phyloP scores from a whole-genome alignment of 305 asterid species.

The Stenogyne calaminthoides region DNA sequence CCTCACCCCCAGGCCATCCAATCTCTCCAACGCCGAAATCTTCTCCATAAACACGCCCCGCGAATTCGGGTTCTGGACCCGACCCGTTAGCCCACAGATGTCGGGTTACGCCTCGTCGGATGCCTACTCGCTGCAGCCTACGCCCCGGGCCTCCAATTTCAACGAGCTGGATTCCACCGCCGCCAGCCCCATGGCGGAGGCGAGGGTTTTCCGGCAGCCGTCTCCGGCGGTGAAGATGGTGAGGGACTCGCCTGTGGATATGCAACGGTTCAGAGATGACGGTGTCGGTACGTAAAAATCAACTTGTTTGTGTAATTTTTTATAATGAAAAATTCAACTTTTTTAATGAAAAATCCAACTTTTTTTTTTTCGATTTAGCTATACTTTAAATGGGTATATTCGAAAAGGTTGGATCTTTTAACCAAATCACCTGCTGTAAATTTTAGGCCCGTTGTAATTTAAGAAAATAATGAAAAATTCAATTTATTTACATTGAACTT shows the following conservation, averaged over 20 bases:
- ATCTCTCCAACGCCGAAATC: conserved; percentile 63
- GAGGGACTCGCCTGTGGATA: conserved; percentile 48
- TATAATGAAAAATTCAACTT: too few relatives aligned
- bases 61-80: conserved; percentile 50
- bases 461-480: too few relatives aligned
- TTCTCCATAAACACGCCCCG: conserved; percentile 60
- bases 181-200: conserved; percentile 41
- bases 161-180: conserved; percentile 49
- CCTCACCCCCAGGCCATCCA: conserved; percentile 63
- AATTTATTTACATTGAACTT: too few relatives aligned
- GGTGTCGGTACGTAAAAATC: conserved; percentile 27
- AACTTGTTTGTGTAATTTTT: too few relatives aligned
- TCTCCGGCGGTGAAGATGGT: conserved; percentile 53
- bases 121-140: conserved; percentile 71
- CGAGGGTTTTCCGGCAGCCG: conserved; percentile 40
- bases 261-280: too few relatives aligned
- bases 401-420: too few relatives aligned
- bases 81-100: conserved; percentile 52
- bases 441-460: too few relatives aligned
- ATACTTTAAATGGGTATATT: too few relatives aligned
- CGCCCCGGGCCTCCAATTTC: conserved; percentile 64
- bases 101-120: conserved; percentile 73
- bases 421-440: too few relatives aligned
- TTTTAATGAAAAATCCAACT: too few relatives aligned
- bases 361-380: too few relatives aligned